Evolutionary conservation across 805 yeast genomes (phyloP).

Genomic region (Suhomyces sp.): DNA sequence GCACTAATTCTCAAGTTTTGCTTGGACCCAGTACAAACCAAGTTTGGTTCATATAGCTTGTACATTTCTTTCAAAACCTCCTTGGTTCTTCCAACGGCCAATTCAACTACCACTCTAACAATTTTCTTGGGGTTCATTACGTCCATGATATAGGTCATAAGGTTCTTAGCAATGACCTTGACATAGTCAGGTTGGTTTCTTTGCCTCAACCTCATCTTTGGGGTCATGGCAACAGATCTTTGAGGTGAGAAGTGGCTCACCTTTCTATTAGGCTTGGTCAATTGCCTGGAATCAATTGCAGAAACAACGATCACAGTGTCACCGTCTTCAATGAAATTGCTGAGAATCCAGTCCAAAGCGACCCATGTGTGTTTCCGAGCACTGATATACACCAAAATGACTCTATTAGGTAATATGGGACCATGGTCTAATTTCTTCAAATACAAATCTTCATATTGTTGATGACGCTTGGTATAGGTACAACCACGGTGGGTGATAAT

Average conservation of each 20-base stretch:
- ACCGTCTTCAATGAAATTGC: slow-evolving; percentile 55
- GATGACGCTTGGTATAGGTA: slow-evolving; percentile 48
- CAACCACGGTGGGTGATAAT: slow-evolving; percentile 41
- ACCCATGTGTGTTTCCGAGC: slow-evolving; percentile 84
- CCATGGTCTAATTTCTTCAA: slow-evolving; percentile 30
- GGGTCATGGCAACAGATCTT: slow-evolving; percentile 20
- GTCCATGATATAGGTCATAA: slow-evolving; percentile 52
- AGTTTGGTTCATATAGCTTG: slow-evolving; percentile 58
- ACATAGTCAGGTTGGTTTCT: slow-evolving; percentile 49
- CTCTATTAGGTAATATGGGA: slow-evolving; percentile 51
- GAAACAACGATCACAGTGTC: slow-evolving; percentile 67
- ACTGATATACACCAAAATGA: slow-evolving; percentile 60
- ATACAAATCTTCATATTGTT: slow-evolving; percentile 48
- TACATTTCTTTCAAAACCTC: slow-evolving; percentile 59
- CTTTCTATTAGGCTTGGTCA: slow-evolving; percentile 8
- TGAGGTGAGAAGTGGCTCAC: slow-evolving; percentile 15
- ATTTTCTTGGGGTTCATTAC: slow-evolving; percentile 46
- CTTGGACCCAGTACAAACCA: slow-evolving; percentile 57
- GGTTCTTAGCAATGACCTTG: slow-evolving; percentile 44
- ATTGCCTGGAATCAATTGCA: slow-evolving; percentile 34
- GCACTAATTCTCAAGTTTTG: slow-evolving; percentile 43
- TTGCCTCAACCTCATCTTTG: slow-evolving; percentile 33
- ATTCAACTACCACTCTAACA: slow-evolving; percentile 56
- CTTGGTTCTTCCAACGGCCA: slow-evolving; percentile 58
- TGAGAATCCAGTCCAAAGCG: slow-evolving; percentile 68